A percentile compares a stretch with the other conserved stretches of the same genome.
phyloP scores from a whole-genome alignment of 345 rosid species.

The Syzygium oleosum region DNA sequence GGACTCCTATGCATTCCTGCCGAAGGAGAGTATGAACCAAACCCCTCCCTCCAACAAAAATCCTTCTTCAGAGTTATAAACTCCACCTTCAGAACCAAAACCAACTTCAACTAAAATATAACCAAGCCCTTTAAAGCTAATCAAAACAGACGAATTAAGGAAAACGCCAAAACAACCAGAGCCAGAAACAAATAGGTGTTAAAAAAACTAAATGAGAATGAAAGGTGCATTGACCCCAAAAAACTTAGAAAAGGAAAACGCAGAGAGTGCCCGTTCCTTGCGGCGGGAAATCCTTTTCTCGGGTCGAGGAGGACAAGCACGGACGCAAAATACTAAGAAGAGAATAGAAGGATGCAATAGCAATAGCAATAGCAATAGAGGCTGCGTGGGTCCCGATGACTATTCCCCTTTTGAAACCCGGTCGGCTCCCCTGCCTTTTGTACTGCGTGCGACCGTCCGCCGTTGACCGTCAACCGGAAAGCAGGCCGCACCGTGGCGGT shows the following conservation, averaged over 20 bases:
- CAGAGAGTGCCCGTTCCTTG: background rate
- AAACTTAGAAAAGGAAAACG: rapidly evolving
- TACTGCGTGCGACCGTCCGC: background rate
- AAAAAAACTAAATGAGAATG: background rate
- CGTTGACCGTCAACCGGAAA: background rate
- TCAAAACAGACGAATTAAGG: background rate
- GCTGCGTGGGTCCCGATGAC: background rate
- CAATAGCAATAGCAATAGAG: too few species aligned
- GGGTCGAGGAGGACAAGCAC: background rate
- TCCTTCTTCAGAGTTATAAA: background rate
- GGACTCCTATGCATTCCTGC: too few species aligned
- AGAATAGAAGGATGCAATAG: background rate
- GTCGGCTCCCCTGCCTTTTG: background rate
- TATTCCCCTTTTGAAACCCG: background rate
- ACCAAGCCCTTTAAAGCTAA: background rate
- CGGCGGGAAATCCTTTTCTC: background rate
- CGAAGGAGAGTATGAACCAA: too few species aligned
- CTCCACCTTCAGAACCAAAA: background rate
- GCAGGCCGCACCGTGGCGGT: background rate
- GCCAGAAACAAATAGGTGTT: background rate
- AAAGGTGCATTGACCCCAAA: background rate
- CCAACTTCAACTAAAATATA: background rate
- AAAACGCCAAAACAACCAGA: background rate
- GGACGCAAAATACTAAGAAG: background rate
- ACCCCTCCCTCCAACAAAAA: too few species aligned